Evolutionary conservation across 345 rosid genomes (phyloP).

Genomic region (Eutrema heterophyllum): DNA sequence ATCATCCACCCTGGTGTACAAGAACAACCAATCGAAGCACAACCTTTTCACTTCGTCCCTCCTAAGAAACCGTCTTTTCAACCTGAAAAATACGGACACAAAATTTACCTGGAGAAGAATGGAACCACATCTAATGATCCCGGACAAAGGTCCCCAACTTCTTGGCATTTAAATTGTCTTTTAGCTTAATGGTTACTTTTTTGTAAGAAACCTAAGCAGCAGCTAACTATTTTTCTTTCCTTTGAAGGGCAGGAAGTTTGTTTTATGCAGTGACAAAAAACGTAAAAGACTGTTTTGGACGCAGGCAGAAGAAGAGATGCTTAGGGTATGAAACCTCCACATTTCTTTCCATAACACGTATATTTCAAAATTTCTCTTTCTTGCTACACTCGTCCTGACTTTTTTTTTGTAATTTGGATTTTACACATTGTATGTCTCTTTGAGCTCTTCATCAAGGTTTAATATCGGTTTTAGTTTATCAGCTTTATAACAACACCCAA

Average conservation of each 20-base stretch:
- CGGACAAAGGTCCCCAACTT: conserved; percentile 1
- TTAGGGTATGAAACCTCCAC: conserved; percentile 22
- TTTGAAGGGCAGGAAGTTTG: conserved; percentile 6
- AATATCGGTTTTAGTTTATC: neutral
- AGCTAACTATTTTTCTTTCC: conserved; percentile 1
- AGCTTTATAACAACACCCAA: neutral
- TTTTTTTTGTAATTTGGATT: neutral
- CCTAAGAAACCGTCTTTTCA: neutral
- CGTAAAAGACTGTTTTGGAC: conserved; percentile 25
- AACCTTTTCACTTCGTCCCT: neutral
- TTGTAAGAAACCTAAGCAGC: neutral
- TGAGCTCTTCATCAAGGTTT: neutral
- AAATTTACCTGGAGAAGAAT: neutral
- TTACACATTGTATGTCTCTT: neutral
- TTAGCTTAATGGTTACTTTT: neutral
- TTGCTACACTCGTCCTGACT: neutral
- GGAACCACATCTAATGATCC: neutral
- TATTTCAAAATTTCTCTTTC: neutral
- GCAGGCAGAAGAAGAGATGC: conserved; percentile 29
- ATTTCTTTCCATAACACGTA: neutral
- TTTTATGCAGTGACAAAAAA: neutral
- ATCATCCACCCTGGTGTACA: conserved; percentile 8
- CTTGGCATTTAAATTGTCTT: neutral
- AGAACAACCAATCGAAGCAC: conserved; percentile 8
- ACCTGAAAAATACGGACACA: neutral